Base-by-base conservation (phyloP, 2,329 filamentous ascomycete genomes). In the Alternaria triticimaculans region DNA sequence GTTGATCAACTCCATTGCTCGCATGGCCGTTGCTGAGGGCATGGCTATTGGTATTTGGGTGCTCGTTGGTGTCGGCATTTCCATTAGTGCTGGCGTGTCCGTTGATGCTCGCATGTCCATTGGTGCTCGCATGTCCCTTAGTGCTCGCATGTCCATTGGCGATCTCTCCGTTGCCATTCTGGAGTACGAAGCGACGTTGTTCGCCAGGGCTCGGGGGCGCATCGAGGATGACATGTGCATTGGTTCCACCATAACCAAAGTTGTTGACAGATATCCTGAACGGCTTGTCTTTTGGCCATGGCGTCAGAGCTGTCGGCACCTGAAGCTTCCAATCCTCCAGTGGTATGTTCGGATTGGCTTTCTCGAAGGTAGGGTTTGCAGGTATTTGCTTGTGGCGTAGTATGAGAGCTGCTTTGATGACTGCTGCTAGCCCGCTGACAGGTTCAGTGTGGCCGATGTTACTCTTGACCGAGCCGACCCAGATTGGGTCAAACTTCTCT, bases 151-250 rank as follows among this genome's bases (percentile, higher is more conserved):
- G 6, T n/a, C 43, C 20, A 15, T 41, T 49, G 28, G 26, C n/a
- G 21, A 6, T 20, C 11, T 26, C 30, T 11, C 30, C 20, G 41
- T 41, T 20, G 3, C 12, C 21, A 50, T 33, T 15, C 15, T n/a
- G 26, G 8, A 21, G 23, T 41, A 9, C 65, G 50, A 11, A 60
- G 26, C 10, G 45, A 21, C 18, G 53, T 6, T 37, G 57, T 46
- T 25, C 64, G 57, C 20, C 57, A 15, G 49, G 49, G 26, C 20
- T 28, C 44, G 9, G 65, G 15, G 28, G 30, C 3, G 67, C 64
- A 12, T 72, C 72, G 33, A 77, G 58, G 18, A 77, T 70, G 4
- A 68, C 58, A 61, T 77, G 75, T 10, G 64, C 73, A 55, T 69
- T 71, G 10, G 67, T 56, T 15, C 69, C 68, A 20, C 67, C 69